Evolutionary conservation across 2,329 filamentous ascomycete species (phyloP).

Genomic region (Cytospora mali): DNA sequence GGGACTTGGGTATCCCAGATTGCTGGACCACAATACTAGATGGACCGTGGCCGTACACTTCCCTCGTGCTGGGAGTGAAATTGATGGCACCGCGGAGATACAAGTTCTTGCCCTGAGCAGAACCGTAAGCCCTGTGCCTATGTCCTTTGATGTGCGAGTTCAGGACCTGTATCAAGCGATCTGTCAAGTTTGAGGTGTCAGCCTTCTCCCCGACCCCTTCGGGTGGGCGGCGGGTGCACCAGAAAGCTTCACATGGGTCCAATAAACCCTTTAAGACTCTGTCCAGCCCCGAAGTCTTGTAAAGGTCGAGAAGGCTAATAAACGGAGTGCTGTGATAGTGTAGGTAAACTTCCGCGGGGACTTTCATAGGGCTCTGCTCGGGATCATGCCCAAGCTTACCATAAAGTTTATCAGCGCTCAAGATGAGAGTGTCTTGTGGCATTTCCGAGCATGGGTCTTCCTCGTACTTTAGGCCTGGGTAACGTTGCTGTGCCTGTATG

Average conservation of each 20-base stretch:
- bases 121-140: not conserved
- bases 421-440: not conserved
- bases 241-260: not conserved
- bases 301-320: not conserved
- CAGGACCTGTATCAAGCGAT: not conserved
- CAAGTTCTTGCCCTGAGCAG: rapidly evolving
- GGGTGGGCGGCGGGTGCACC: not conserved
- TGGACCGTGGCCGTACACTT: too few species aligned
- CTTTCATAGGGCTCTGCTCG: too few species aligned
- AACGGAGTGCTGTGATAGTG: not conserved
- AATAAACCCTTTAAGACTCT: not conserved
- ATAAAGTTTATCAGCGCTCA: not conserved
- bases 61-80: too few species aligned
- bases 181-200: not conserved
- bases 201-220: not conserved
- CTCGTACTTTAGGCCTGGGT: not conserved
- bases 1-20: not conserved
- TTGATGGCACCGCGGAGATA: not conserved
- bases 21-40: too few species aligned
- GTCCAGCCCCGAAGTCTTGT: not conserved
- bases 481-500: not conserved
- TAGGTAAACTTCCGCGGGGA: not conserved
- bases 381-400: rapidly evolving
- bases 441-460: conserved; percentile 16
- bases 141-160: not conserved